Conservation (phyloP, 208 protist genomes). For the Giardia muris region DNA sequence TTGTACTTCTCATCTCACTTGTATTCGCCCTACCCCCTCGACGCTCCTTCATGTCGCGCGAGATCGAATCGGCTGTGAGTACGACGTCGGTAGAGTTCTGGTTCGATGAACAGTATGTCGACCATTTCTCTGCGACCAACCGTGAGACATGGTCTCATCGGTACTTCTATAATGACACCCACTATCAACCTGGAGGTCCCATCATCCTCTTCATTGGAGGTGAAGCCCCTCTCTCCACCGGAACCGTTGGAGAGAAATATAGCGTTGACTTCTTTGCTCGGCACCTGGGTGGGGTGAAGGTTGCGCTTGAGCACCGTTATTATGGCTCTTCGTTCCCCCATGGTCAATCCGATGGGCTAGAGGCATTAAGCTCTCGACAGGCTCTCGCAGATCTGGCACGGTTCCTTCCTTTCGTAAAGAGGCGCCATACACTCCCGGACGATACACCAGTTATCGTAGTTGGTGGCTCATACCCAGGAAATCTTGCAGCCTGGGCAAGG, state of each 20-base stretch:
- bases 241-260: neutral
- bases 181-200: neutral
- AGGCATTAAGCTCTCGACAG: neutral
- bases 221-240: neutral
- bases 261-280: slow-evolving; percentile 22
- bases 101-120: slow-evolving; percentile 1
- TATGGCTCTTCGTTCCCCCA: slow-evolving; percentile 32
- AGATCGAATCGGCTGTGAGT: too few relatives aligned
- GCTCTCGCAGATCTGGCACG: slow-evolving; percentile 33
- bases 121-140: neutral
- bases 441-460: neutral
- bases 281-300: slow-evolving; percentile 14
- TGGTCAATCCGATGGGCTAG: neutral
- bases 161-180: neutral
- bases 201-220: neutral
- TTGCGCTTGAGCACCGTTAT: slow-evolving; percentile 40
- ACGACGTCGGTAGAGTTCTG: neutral
- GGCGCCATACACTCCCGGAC: neutral
- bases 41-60: too few relatives aligned
- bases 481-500: slow-evolving; percentile 20
- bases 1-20: too few relatives aligned
- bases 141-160: neutral
- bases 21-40: too few relatives aligned
- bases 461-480: slow-evolving; percentile 38
- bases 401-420: slow-evolving; percentile 30